A percentile compares a stretch with the other conserved stretches of the same genome.
These are phyloP conservation scores for Quercus glauca DNA, from an alignment of 306 rosid species.

Conservation along the genomic window DNA sequence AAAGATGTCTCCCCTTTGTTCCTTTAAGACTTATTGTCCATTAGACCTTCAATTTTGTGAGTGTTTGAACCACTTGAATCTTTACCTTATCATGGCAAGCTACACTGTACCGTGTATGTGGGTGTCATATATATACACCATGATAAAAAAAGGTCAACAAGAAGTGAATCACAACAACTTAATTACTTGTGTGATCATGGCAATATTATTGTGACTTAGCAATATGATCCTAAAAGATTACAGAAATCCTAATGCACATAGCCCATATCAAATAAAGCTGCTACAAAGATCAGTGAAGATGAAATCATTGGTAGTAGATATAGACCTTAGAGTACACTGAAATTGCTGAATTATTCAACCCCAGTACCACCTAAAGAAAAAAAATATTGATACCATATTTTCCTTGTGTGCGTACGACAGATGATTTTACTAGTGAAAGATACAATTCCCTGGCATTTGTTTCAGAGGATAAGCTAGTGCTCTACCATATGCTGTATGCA, in stretches of 20 bases:
- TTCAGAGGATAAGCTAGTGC: too few relatives aligned
- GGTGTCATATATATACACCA: constrained; percentile 26
- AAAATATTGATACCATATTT: too few relatives aligned
- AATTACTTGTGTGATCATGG: not conserved
- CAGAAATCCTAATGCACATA: constrained; percentile 58
- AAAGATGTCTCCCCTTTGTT: constrained; percentile 19
- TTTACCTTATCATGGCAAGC: constrained; percentile 20
- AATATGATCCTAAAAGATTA: constrained; percentile 28
- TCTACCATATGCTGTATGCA: too few relatives aligned
- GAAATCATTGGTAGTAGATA: not conserved
- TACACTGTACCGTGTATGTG: constrained; percentile 18
- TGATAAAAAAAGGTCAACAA: constrained; percentile 26
- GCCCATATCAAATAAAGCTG: constrained; percentile 32
- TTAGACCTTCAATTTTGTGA: not conserved
- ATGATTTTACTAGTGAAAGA: too few relatives aligned
- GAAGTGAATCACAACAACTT: constrained; percentile 35
- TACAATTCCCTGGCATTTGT: too few relatives aligned
- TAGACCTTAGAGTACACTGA: not conserved
- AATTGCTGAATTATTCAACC: constrained; percentile 20
- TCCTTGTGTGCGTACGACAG: too few relatives aligned
- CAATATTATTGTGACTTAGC: not conserved
- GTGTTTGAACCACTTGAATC: constrained; percentile 23
- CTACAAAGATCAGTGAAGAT: not conserved
- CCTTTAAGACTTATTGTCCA: not conserved
- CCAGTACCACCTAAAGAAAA: not conserved